Base-by-base conservation (phyloP, 1,284 basidiomycete genomes). In the Taiwanofungus camphoratus region DNA sequence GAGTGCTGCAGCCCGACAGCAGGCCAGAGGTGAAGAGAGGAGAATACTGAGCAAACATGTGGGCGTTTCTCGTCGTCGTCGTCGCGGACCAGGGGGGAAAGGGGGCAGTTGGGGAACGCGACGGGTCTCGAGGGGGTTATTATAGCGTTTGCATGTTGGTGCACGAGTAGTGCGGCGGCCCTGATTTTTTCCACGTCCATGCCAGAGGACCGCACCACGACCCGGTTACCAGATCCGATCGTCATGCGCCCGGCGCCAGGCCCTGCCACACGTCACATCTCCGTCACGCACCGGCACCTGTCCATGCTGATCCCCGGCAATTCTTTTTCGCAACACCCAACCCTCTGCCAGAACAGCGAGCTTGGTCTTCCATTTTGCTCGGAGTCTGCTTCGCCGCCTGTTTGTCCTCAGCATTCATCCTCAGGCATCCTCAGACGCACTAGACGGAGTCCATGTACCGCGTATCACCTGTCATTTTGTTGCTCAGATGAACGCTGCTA, bases 11-110 rank as follows among this genome's bases (percentile, higher is more conserved):
- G 39, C 59, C 66, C 21, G 68, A 70, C 45, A 75, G 61, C 16
- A 80, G 67, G 40, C 77, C 77, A n/a, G 74, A 74, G 7, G 71
- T 77, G 69, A 80, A 79, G 59, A 80, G 75, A 22, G 74, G 67
- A 1, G 76, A 78, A 53, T 80, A 79, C 48, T 65, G 59, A 1
- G 59, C 57, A 44, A 65, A 61, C 55, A 58, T 57, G 32, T 13
- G 11, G 30, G 26, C 9, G 13, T 9, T 13, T 9, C 8, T 40
- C 15, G 26, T 11, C 6, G 23, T 15, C n/a, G 33, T 11, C 18
- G 42, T 36, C 18, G 33, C 13, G 20, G 41, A 31, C 13, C 19
- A 20, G 16, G 41, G 33, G 33, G 27, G 21, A 22, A 4, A 29
- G 21, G 40, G 22, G 27, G n/a, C n/a, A n/a, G 15, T 12, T 4